Evolutionary conservation across 805 yeast species (phyloP), one percentile per base, ranked within the genome.

Genomic region (Starmerella sirachaensis): DNA sequence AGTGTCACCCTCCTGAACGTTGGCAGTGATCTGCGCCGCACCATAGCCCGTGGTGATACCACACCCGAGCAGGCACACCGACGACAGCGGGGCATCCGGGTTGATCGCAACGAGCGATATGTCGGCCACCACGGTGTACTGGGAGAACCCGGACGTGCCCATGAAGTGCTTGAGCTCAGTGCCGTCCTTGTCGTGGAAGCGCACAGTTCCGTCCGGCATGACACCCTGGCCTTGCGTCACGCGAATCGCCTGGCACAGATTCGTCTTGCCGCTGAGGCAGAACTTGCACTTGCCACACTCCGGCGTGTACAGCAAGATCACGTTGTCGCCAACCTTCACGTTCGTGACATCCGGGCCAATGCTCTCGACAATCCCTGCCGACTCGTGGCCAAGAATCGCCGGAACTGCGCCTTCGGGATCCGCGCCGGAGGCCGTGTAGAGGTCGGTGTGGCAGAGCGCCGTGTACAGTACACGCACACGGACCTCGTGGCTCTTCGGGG

Each of bases 41-140:
- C 99, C 98, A 58, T 82, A 82, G 48, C 98, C 98, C 37, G 98
- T 91, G 38, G 98, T 91, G 55, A 91, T 82, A 68, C 98, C 98
- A 62, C 98, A 91, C 35, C 98, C 99, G 53, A 93, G 72, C 60
- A 93, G 65, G 67, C 97, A 85, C 27, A 86, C 80, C 57, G 78
- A 74, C 56, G 83, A 94, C 59, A 76, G 69, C 45, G 83, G 80
- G 42, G 94, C 96, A 48, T 72, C 62, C 42, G 78, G 77, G 60
- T 84, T 76, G 48, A 91, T 83, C 13, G 94, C 91, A 41, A 86
- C 98, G 31, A 91, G 83, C 10, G 96, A 85, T 42, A 91, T 91
- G 60, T 91, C 97, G 29, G 97, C 94, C 30, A 91, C 94, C 40
- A 91, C 99, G 11, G 99, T 88, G 62, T 91, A 91, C 66, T 91